These are phyloP conservation scores for Deuterostichococcus epilithicus DNA, from an alignment of 139 green algal species.

Conservation along the genomic window DNA sequence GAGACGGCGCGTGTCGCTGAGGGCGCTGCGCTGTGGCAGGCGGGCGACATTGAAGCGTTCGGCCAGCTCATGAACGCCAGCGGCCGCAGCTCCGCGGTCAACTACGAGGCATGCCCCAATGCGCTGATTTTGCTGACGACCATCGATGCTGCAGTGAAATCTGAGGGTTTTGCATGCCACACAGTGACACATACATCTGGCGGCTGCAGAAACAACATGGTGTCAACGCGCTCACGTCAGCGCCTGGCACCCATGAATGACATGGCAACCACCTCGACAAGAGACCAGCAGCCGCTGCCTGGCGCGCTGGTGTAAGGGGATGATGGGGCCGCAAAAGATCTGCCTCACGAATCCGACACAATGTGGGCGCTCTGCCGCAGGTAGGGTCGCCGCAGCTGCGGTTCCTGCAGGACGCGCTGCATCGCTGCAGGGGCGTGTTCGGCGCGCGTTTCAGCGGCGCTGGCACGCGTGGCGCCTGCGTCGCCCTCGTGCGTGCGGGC, in stretches of 20 bases:
- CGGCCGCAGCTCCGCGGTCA: slow-evolving; percentile 28
- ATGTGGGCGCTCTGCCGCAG: too few relatives aligned
- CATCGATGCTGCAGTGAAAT: too few relatives aligned
- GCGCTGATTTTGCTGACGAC: not conserved
- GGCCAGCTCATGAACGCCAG: slow-evolving; percentile 29
- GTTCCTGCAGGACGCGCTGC: not conserved
- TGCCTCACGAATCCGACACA: too few relatives aligned
- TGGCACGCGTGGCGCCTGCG: slow-evolving; percentile 1
- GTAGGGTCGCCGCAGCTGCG: not conserved
- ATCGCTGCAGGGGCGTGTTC: not conserved
- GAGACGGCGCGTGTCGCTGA: slow-evolving; percentile 20
- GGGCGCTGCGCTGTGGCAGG: slow-evolving; percentile 14
- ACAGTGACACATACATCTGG: too few relatives aligned
- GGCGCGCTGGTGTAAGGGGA: too few relatives aligned
- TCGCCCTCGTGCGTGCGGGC: not conserved
- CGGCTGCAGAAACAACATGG: too few relatives aligned
- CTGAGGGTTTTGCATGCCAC: too few relatives aligned
- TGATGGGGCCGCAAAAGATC: too few relatives aligned
- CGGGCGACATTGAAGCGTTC: slow-evolving; percentile 19
- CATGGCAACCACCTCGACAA: too few relatives aligned
- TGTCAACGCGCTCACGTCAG: too few relatives aligned
- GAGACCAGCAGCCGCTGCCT: too few relatives aligned
- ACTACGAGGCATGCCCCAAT: slow-evolving; percentile 20
- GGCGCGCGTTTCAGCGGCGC: slow-evolving; percentile 6
- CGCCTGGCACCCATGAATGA: too few relatives aligned